Percentiles rank a stretch among this genome's conserved stretches.
Evolutionary conservation across 495 filamentous ascomycete genomes (phyloP).

Genomic region (Xylaria telfairii): DNA sequence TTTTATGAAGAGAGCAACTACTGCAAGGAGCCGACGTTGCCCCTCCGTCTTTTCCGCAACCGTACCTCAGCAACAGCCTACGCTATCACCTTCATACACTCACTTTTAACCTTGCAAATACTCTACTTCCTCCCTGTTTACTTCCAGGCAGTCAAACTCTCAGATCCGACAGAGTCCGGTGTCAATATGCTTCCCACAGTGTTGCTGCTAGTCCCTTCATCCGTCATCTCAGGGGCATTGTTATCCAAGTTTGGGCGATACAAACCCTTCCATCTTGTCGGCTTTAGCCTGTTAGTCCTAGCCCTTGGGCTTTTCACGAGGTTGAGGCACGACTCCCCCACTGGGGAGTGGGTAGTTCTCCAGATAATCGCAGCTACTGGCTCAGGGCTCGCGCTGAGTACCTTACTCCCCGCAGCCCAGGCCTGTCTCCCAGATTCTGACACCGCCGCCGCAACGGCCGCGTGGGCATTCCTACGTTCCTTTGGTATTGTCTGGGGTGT

Average conservation of each 20-base stretch:
- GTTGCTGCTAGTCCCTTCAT: slow-evolving; percentile 32
- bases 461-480: slow-evolving; percentile 47
- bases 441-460: slow-evolving; percentile 41
- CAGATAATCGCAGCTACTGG: slow-evolving; percentile 34
- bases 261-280: slow-evolving; percentile 43
- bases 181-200: slow-evolving; percentile 42
- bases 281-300: slow-evolving; percentile 42
- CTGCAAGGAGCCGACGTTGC: slow-evolving; percentile 9
- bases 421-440: slow-evolving; percentile 41
- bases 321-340: slow-evolving; percentile 35
- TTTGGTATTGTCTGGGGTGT: slow-evolving; percentile 30
- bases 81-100: slow-evolving; percentile 16
- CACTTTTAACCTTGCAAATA: slow-evolving; percentile 30
- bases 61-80: slow-evolving; percentile 19
- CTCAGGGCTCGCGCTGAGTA: slow-evolving; percentile 33
- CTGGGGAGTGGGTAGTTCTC: slow-evolving; percentile 36
- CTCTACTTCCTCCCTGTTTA: slow-evolving; percentile 50
- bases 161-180: slow-evolving; percentile 37
- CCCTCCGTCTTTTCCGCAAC: slow-evolving; percentile 23
- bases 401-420: slow-evolving; percentile 40
- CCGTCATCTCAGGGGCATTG: slow-evolving; percentile 35
- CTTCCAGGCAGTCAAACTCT: slow-evolving; percentile 43
- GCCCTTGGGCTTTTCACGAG: slow-evolving; percentile 48
- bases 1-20: neutral
- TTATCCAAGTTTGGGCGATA: slow-evolving; percentile 48